Evolutionary conservation across 1,284 basidiomycete species (phyloP), one percentile per base, ranked within the genome.

Genomic region (Pseudozyma thailandica): DNA sequence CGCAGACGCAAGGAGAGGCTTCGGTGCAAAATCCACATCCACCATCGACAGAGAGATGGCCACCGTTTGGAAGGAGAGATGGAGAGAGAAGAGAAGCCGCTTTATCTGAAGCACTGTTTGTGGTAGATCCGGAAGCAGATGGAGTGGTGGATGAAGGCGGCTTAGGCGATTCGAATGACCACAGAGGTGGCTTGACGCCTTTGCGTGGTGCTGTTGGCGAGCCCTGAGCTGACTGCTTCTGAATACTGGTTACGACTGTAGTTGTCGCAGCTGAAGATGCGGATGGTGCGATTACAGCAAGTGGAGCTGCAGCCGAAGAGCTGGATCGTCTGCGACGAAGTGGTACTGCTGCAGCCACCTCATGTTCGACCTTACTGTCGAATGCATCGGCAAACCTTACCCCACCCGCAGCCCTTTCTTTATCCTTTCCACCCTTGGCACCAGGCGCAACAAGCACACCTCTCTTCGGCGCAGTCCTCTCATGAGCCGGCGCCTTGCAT

Each of bases 11-110:
- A 4, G 73, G 69, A 0, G 52, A 60, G 7, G 59, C 70, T 44
- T 78, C 78, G 9, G 74, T 72, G 51, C 78, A 80, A 48, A 80
- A 80, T 3, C 77, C 77, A 33, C 78, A 80, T 23, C 77, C 78
- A 6, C 73, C 56, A 8, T 65, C 72, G 20, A 75, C 47, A 2
- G 50, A 50, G 6, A 72, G 45, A 23, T 63, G 51, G 9, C 48
- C 50, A 6, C 58, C 62, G 15, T 65, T 21, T 1, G 56, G 52
- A 20, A 64, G 39, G 6, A 65, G 46, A 1, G 54, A 68, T 1
- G 61, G 65, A 4, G 71, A 65, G 16, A 50, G 47, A 3, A 64
- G 59, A 15, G 59, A 60, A 8, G 28, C n/a, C 0, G 43, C 1
- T 18, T 51, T 55, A 15, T 50, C 35, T 6, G 48, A 6, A 8